These are phyloP conservation scores for Apophysomyces sp. DNA, from an alignment of 371 early-diverging fungal species.

Conservation along the genomic window DNA sequence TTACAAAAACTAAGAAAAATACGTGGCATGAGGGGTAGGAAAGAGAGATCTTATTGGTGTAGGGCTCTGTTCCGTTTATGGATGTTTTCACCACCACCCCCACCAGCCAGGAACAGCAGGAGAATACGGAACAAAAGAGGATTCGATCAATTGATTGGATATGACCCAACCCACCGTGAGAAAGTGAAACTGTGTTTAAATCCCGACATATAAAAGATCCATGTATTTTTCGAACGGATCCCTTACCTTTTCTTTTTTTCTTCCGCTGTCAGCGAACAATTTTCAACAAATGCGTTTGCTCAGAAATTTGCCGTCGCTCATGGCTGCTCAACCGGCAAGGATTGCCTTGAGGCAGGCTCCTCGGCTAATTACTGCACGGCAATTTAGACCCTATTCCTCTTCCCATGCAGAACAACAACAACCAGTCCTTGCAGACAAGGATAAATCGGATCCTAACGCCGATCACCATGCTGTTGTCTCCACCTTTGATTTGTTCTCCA, in stretches of 20 bases:
- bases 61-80: neutral
- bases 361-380: neutral
- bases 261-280: neutral
- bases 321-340: constrained; percentile 2
- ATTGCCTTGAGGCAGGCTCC: neutral
- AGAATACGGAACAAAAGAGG: constrained; percentile 18
- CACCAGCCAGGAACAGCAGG: neutral
- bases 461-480: constrained; percentile 88
- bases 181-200: neutral
- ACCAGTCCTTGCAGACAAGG: neutral
- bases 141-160: neutral
- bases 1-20: neutral
- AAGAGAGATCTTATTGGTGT: neutral
- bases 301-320: neutral
- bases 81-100: neutral
- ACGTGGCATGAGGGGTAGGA: neutral
- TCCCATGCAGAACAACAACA: neutral
- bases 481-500: constrained; percentile 93
- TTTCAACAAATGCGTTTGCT: constrained; percentile 2
- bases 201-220: neutral
- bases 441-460: neutral
- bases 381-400: neutral
- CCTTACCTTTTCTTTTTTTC: neutral
- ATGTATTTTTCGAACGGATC: neutral
- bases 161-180: neutral